Percentiles rank a stretch among this genome's conserved stretches.
phyloP scores from a whole-genome alignment of 164 flowering plant genomes.

The Vitis rotundifolia region DNA sequence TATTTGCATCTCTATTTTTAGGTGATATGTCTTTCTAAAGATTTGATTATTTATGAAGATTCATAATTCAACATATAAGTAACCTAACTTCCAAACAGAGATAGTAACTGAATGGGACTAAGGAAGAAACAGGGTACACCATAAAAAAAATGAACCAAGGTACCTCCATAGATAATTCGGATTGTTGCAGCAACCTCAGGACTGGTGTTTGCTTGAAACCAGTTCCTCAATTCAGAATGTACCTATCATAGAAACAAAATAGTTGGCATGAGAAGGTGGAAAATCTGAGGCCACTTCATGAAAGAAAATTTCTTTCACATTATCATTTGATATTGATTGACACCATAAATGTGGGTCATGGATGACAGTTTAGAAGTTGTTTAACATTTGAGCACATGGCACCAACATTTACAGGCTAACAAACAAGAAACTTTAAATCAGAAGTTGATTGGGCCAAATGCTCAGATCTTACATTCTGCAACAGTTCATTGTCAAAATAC shows the following conservation, averaged over 20 bases:
- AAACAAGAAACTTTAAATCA: too few relatives aligned
- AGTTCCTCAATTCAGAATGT: constrained; percentile 72
- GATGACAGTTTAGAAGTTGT: too few relatives aligned
- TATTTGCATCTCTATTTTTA: too few relatives aligned
- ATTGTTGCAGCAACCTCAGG: constrained; percentile 76
- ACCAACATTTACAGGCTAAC: too few relatives aligned
- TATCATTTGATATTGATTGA: too few relatives aligned
- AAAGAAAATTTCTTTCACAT: neutral
- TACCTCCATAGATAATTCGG: constrained; percentile 97
- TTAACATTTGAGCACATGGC: too few relatives aligned
- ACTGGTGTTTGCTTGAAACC: constrained; percentile 56
- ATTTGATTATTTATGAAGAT: too few relatives aligned
- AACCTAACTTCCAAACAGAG: neutral
- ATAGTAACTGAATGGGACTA: neutral
- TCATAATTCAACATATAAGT: neutral
- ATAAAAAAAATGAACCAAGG: neutral
- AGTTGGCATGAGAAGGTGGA: neutral
- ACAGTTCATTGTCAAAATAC: too few relatives aligned
- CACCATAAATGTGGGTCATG: too few relatives aligned
- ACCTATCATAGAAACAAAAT: constrained; percentile 39
- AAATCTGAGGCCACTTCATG: neutral
- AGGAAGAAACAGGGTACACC: neutral
- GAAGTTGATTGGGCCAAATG: too few relatives aligned
- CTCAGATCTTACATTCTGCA: too few relatives aligned
- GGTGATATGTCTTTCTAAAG: too few relatives aligned